Base-by-base conservation (phyloP, 352 stramenopile species). In the Peronospora farinosa region DNA sequence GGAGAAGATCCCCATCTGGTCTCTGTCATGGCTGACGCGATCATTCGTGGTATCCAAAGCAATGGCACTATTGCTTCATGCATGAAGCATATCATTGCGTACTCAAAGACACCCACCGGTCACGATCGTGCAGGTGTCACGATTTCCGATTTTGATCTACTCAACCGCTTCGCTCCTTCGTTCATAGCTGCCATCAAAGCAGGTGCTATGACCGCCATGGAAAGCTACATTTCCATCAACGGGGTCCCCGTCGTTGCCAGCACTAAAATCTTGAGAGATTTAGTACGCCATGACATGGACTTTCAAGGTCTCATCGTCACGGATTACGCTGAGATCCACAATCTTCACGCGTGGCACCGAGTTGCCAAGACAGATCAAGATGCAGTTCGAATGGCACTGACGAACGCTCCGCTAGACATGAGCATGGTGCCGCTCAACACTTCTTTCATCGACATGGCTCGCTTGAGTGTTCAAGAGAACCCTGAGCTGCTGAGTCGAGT, bases 181-280 rank as follows among this genome's bases (percentile, higher is more conserved):
- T 96, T 95, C 50, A 49, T 88, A n/a, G 78, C 83, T 1, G 85
- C 84, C 10, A 80, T 95, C 16, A 65, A 81, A 19, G 80, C 92
- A 6, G 82, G 79, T 4, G 78, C 76, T 3, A 69, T 93, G 50
- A 89, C 89, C 0, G 78, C 91, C 2, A 98, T 98, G 94, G 91
- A 97, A 64, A 95, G 60, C 41, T 98, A 98, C 72, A 92, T 88
- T 43, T 92, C 95, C 48, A 52, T 96, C 41, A 96, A 96, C 44
- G 88, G 88, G 6, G 72, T 97, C n/a, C 93, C 93, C 0, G 84
- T 97, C 7, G 79, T 95, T 5, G 73, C 75, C 13, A 97, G 89
- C 40, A 67, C 65, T 11, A 77, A 82, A 36, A 81, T 92, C 37
- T 56, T 97, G 19, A 56, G 72, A n/a, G 71, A 88, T 36, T 48